Evolutionary conservation across 164 flowering plant species (phyloP), one percentile per base, ranked within the genome.

Genomic region (Tetrastigma voinierianum): DNA sequence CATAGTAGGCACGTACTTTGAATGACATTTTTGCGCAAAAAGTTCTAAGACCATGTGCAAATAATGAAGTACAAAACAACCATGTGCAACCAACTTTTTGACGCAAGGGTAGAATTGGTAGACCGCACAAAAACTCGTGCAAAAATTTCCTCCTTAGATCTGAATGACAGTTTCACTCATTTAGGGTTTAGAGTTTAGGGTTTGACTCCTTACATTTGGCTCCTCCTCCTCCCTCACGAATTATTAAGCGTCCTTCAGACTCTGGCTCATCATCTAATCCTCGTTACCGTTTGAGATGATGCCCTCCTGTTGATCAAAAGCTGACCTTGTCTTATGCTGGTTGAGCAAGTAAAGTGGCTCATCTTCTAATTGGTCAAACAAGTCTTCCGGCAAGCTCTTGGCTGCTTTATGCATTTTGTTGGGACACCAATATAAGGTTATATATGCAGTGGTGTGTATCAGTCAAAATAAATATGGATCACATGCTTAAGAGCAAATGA

Each of bases 291-390:
- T 84, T 91, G 15, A 61, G 79, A 15, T 64, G 67, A n/a, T n/a
- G n/a, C n/a, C n/a, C n/a, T 51, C 68, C 73, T 3, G 79, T 73
- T 46, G 93, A 83, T 67, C 79, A 71, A 93, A 92, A 13, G 96
- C 82, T 61, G 88, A 82, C 69, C 93, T 85, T 19, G 88, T 91
- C 79, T 80, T 89, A 23, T 69, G 76, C 48, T 82, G 82, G 70
- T 96, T 98, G 46, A 96, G 90, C 77, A 96, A 79, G 70, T 96
- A 96, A 51, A 96, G 91, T 15, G 99, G 99, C 68, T 90, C 97
- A 69, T 90, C 90, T 65, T 83, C 96, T 48, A 78, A 52, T 71
- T 91, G 90, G 62, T 90, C 88, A 59, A 77, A 69, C 55, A 81
- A 65, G 71, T 89, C 97, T 54, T 85, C 97, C n/a, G 89, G 85